phyloP scores from a whole-genome alignment of 331 rosid genomes.

The Stylosanthes scabra region DNA sequence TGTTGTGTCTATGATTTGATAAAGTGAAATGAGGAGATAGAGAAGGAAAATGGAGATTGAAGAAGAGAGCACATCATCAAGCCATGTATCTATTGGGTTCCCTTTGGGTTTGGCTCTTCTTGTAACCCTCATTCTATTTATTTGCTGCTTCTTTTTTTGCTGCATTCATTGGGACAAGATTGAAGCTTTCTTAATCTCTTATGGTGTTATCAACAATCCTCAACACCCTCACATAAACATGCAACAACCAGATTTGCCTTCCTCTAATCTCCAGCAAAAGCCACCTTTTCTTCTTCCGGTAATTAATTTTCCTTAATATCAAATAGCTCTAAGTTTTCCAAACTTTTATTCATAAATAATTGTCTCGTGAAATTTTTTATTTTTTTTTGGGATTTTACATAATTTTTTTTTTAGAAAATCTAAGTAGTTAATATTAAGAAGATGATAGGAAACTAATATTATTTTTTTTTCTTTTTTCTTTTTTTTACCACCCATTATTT shows the following conservation, averaged over 20 bases:
- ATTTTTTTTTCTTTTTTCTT: too few relatives aligned
- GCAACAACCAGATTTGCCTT: conserved; percentile 10
- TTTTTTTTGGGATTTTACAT: too few relatives aligned
- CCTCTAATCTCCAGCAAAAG: conserved; percentile 37
- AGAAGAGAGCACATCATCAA: conserved; percentile 27
- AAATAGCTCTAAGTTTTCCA: too few relatives aligned
- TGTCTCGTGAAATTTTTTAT: too few relatives aligned
- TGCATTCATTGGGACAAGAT: conserved; percentile 66
- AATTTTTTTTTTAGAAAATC: too few relatives aligned
- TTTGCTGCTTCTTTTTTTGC: conserved; percentile 58
- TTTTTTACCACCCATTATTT: too few relatives aligned
- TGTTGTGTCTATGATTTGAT: background rate
- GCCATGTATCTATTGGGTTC: conserved; percentile 48
- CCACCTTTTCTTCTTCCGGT: conserved; percentile 50
- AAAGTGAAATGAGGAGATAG: conserved; percentile 34
- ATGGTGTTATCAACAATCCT: background rate
- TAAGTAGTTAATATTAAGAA: too few relatives aligned
- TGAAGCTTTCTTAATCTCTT: conserved; percentile 42
- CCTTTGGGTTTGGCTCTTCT: conserved; percentile 74
- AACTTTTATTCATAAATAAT: too few relatives aligned
- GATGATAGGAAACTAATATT: too few relatives aligned
- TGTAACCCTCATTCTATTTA: conserved; percentile 42
- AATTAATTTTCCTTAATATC: background rate
- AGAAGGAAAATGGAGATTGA: conserved; percentile 42
- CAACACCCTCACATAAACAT: background rate